phyloP scores from a whole-genome alignment of 805 yeast genomes.

The Nakazawaea sp. region DNA sequence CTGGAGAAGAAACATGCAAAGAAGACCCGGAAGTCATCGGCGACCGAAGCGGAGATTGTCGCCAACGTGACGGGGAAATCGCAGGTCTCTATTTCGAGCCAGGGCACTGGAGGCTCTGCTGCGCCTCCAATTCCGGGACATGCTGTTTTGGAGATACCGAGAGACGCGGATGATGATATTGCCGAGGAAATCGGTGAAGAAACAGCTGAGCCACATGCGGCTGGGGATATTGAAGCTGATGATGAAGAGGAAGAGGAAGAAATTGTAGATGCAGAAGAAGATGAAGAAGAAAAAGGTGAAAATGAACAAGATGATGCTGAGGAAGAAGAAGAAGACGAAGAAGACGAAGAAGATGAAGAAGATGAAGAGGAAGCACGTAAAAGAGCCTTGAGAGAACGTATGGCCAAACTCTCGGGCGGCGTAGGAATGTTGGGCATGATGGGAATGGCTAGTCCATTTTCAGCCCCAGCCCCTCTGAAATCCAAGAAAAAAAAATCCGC shows the following conservation, averaged over 20 bases:
- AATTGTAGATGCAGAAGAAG: constrained; percentile 13
- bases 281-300: constrained; percentile 22
- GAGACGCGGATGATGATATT: constrained; percentile 11
- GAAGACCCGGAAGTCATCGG: constrained; percentile 13
- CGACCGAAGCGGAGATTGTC: neutral
- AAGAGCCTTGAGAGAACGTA: constrained; percentile 76
- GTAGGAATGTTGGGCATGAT: constrained; percentile 73
- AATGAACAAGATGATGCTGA: constrained; percentile 26
- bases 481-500: constrained; percentile 20
- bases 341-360: constrained; percentile 49
- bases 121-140: constrained; percentile 4
- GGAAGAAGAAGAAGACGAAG: constrained; percentile 42
- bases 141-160: constrained; percentile 4
- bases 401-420: constrained; percentile 94
- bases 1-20: constrained; percentile 40
- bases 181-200: constrained; percentile 7
- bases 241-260: constrained; percentile 14
- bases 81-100: constrained; percentile 4
- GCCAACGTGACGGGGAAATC: constrained; percentile 13
- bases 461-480: constrained; percentile 18
- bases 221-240: constrained; percentile 7
- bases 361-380: constrained; percentile 75
- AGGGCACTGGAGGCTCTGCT: constrained; percentile 13
- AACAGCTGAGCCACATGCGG: too few species aligned
- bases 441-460: constrained; percentile 38